Evolutionary conservation across 2,329 filamentous ascomycete species (phyloP).

Genomic region (Dactylonectria estremocensis): DNA sequence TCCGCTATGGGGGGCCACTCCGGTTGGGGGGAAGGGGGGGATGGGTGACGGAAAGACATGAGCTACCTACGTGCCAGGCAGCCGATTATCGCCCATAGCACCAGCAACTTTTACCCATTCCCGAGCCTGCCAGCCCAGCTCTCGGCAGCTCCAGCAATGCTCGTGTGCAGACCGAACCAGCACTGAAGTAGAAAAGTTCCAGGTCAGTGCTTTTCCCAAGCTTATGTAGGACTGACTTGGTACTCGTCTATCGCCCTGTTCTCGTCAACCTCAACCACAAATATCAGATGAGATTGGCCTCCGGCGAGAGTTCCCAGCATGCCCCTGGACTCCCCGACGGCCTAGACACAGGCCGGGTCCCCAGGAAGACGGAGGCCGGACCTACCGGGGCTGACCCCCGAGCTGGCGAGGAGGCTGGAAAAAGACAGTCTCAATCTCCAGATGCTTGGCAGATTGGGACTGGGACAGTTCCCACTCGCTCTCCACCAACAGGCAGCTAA

Average conservation of each 20-base stretch:
- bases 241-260: slow-evolving; percentile 9
- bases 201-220: slow-evolving; percentile 12
- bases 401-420: slow-evolving; percentile 43
- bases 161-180: slow-evolving; percentile 11
- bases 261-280: slow-evolving; percentile 5
- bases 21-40: slow-evolving; percentile 1
- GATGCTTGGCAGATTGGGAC: slow-evolving; percentile 44
- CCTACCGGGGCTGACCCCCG: slow-evolving; percentile 31
- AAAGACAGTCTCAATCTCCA: slow-evolving; percentile 42
- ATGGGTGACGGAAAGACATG: slow-evolving; percentile 7
- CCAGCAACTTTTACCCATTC: slow-evolving; percentile 18
- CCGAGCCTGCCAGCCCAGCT: slow-evolving; percentile 8
- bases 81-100: slow-evolving; percentile 17
- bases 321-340: slow-evolving; percentile 25
- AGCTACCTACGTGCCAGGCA: slow-evolving; percentile 21
- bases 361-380: slow-evolving; percentile 26
- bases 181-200: slow-evolving; percentile 9
- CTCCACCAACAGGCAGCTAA: slow-evolving; percentile 23
- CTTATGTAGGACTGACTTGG: slow-evolving; percentile 8
- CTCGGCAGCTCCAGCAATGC: slow-evolving; percentile 12
- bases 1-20: slow-evolving; percentile 15
- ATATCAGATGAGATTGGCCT: slow-evolving; percentile 28
- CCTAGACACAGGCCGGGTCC: slow-evolving; percentile 24
- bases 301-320: slow-evolving; percentile 20
- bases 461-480: slow-evolving; percentile 33